A percentile compares a stretch with the other conserved stretches of the same genome.
Evolutionary conservation across 768 basidiomycete genomes (phyloP).

Genomic region (Boletus tylopilopsis): DNA sequence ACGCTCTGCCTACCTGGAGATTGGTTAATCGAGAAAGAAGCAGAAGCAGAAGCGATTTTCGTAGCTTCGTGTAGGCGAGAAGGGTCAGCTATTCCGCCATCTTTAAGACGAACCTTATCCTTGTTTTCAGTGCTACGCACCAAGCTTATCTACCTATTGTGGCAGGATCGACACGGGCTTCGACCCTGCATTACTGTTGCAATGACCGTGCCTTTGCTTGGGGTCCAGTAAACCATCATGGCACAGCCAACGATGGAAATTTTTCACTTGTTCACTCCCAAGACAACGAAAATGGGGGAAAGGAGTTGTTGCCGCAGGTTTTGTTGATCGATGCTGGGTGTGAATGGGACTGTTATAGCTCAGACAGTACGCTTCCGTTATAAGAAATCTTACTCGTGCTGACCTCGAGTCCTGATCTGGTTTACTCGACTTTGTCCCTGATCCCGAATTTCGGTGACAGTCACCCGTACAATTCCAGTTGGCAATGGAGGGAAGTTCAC

Average conservation of each 20-base stretch:
- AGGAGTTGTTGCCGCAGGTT: slow-evolving; percentile 59
- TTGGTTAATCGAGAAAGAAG: slow-evolving; percentile 90
- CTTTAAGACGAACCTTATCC: background rate
- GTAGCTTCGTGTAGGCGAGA: slow-evolving; percentile 85
- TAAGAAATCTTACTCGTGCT: background rate
- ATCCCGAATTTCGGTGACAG: slow-evolving; percentile 34
- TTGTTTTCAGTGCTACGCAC: slow-evolving; percentile 57
- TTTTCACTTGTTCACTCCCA: slow-evolving; percentile 38
- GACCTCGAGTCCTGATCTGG: too few relatives aligned
- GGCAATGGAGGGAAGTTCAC: slow-evolving; percentile 93
- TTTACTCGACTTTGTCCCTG: background rate
- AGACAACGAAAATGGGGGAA: slow-evolving; percentile 8
- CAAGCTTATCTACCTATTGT: slow-evolving; percentile 95
- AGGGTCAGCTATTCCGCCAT: slow-evolving; percentile 52
- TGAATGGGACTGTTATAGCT: slow-evolving; percentile 72
- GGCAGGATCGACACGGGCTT: slow-evolving; percentile 80
- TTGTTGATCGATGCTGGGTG: slow-evolving; percentile 94
- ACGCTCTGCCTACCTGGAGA: slow-evolving; percentile 64
- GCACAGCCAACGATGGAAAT: slow-evolving; percentile 49
- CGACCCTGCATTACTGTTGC: slow-evolving; percentile 93
- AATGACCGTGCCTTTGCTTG: slow-evolving; percentile 86
- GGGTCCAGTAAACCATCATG: slow-evolving; percentile 63
- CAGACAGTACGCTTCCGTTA: slow-evolving; percentile 46
- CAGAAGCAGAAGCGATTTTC: slow-evolving; percentile 92
- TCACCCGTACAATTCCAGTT: slow-evolving; percentile 85